Percentiles rank a stretch among this genome's conserved stretches.
Conservation (phyloP, 352 stramenopile genomes). For the Pythium aristosporum region DNA sequence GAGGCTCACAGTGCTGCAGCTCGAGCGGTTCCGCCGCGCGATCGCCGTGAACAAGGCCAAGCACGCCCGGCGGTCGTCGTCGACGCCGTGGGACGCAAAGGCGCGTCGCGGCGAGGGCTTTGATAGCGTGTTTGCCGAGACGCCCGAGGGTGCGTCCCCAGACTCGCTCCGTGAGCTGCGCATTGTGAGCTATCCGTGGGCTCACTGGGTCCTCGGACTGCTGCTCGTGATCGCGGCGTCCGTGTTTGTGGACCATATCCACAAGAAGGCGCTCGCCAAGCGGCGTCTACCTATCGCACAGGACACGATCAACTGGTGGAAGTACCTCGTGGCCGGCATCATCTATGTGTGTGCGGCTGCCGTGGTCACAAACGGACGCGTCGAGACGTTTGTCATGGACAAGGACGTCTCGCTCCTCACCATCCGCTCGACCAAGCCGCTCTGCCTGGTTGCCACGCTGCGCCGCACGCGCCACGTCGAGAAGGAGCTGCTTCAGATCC, state of each 20-base stretch:
- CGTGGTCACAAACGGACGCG: slow-evolving; percentile 49
- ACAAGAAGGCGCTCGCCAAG: slow-evolving; percentile 29
- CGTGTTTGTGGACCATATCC: slow-evolving; percentile 57
- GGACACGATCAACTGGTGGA: slow-evolving; percentile 48
- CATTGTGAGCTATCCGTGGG: slow-evolving; percentile 58
- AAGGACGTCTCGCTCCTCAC: slow-evolving; percentile 37
- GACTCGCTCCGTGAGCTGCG: slow-evolving; percentile 34
- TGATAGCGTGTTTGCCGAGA: slow-evolving; percentile 32
- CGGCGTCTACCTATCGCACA: slow-evolving; percentile 1
- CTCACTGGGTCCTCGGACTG: slow-evolving; percentile 52
- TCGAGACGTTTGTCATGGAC: slow-evolving; percentile 66
- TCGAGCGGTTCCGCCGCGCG: slow-evolving; percentile 36
- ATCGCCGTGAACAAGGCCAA: slow-evolving; percentile 23
- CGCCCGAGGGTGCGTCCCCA: slow-evolving; percentile 4
- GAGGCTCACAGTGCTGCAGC: slow-evolving; percentile 31
- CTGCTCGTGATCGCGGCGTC: slow-evolving; percentile 54
- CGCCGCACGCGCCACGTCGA: slow-evolving; percentile 43
- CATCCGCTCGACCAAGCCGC: slow-evolving; percentile 51
- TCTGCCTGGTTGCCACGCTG: slow-evolving; percentile 39
- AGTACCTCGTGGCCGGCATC: slow-evolving; percentile 57
- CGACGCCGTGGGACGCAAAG: slow-evolving; percentile 21
- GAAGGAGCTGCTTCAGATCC: slow-evolving; percentile 50
- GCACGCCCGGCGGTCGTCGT: slow-evolving; percentile 16
- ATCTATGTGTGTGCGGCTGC: slow-evolving; percentile 47
- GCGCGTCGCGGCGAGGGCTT: slow-evolving; percentile 26